Conservation (phyloP, 2,329 filamentous ascomycete genomes). For the Diatrype stigma region DNA sequence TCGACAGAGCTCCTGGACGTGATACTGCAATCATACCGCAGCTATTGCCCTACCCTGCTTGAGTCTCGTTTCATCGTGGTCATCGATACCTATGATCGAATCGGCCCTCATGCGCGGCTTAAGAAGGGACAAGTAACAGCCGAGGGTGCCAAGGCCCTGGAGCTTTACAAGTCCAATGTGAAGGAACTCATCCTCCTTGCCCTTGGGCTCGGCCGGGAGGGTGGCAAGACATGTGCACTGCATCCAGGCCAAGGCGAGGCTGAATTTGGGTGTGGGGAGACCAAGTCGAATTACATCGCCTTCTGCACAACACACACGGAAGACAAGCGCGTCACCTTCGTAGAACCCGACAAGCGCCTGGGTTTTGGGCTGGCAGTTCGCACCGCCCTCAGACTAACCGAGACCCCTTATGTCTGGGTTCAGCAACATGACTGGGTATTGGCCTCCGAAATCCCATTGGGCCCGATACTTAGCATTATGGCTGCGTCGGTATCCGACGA, state of each 20-base stretch:
- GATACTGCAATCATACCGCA: conserved; percentile 41
- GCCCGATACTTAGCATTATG: conserved; percentile 44
- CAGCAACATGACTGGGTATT: conserved; percentile 56
- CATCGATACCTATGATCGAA: conserved; percentile 48
- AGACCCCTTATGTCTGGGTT: conserved; percentile 52
- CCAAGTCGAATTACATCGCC: conserved; percentile 32
- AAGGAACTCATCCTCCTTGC: conserved; percentile 35
- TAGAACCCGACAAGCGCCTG: conserved; percentile 42
- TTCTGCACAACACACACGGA: conserved; percentile 31
- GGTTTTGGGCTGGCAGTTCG: conserved; percentile 53
- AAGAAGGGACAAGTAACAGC: conserved; percentile 51
- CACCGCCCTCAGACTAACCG: conserved; percentile 41
- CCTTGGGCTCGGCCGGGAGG: no score
- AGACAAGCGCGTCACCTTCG: conserved; percentile 39
- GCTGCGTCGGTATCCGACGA: conserved; percentile 24
- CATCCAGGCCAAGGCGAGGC: conserved; percentile 29
- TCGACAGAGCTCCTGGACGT: conserved; percentile 47
- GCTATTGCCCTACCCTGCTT: conserved; percentile 37
- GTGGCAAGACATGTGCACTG: conserved; percentile 5
- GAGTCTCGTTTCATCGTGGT: conserved; percentile 45
- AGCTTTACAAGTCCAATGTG: conserved; percentile 43
- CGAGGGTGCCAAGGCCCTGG: conserved; percentile 38
- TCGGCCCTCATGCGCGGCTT: conserved; percentile 39
- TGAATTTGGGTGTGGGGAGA: conserved; percentile 41
- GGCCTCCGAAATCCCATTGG: conserved; percentile 39